These are phyloP conservation scores for Fusarium ambrosium DNA, from an alignment of 2,329 filamentous ascomycete species.

Conservation along the genomic window DNA sequence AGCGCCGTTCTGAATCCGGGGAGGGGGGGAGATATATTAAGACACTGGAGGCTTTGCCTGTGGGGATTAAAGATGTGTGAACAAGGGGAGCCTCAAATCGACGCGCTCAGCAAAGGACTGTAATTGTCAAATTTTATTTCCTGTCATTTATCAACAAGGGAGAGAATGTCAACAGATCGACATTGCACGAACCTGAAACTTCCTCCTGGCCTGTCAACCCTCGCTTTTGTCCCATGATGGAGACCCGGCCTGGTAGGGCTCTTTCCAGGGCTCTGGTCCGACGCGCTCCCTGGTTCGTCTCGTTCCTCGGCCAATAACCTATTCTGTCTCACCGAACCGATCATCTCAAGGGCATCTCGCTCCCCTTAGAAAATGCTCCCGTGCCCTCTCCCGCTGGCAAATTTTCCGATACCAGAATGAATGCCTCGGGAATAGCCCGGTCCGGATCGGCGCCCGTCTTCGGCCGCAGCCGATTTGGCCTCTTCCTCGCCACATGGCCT, in stretches of 20 bases:
- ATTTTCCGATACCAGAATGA: not conserved
- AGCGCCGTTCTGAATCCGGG: constrained; percentile 16
- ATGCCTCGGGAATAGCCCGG: constrained; percentile 14
- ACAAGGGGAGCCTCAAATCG: not conserved
- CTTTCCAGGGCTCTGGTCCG: not conserved
- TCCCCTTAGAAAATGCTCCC: not conserved
- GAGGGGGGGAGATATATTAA: constrained; percentile 1
- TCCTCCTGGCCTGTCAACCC: constrained; percentile 2
- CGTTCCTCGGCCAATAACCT: not conserved
- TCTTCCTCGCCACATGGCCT: constrained; percentile 28
- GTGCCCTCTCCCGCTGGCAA: constrained; percentile 2
- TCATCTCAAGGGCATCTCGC: not conserved
- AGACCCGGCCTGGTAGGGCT: not conserved
- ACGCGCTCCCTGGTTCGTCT: not conserved
- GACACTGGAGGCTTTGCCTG: constrained; percentile 3
- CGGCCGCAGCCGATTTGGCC: constrained; percentile 10
- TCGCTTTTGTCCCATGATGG: not conserved
- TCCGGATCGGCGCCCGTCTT: constrained; percentile 4
- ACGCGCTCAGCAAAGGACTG: not conserved
- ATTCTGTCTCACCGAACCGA: not conserved
- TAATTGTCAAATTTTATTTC: not conserved
- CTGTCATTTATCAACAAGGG: constrained; percentile 12
- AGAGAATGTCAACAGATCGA: not conserved
- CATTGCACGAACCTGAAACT: constrained; percentile 1
- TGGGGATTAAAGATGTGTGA: not conserved